Percentiles rank a stretch among this genome's conserved stretches.
Conservation (phyloP, 116 monocot species). For the Thalassia testudinum region DNA sequence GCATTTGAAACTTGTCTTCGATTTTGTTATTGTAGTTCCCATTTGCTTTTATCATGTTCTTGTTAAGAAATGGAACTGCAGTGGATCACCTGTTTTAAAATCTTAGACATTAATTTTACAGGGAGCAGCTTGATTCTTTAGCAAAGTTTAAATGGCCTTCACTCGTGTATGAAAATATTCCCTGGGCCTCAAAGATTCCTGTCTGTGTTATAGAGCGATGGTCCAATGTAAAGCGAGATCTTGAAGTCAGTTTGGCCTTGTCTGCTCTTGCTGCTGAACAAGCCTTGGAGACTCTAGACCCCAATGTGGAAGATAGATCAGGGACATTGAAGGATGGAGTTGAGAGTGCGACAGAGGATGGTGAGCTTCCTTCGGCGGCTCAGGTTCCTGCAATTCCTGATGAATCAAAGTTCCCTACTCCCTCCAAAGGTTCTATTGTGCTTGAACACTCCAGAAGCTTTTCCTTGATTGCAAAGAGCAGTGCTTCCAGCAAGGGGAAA, state of each 20-base stretch:
- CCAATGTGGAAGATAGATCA: slow-evolving; percentile 42
- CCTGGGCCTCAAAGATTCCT: slow-evolving; percentile 56
- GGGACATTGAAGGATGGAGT: slow-evolving; percentile 38
- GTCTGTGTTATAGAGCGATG: slow-evolving; percentile 56
- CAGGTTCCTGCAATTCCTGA: slow-evolving; percentile 13
- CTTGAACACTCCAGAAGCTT: slow-evolving; percentile 54
- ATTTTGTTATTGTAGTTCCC: neutral
- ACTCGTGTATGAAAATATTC: slow-evolving; percentile 42
- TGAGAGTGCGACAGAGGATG: slow-evolving; percentile 79
- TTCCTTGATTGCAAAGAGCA: slow-evolving; percentile 63
- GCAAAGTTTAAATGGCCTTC: slow-evolving; percentile 57
- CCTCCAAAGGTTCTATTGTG: slow-evolving; percentile 16
- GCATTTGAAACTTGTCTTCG: neutral
- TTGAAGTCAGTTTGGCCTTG: slow-evolving; percentile 10
- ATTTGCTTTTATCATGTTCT: neutral
- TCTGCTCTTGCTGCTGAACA: slow-evolving; percentile 18
- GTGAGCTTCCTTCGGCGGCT: slow-evolving; percentile 54
- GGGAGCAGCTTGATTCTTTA: slow-evolving; percentile 81
- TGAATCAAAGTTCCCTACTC: slow-evolving; percentile 13
- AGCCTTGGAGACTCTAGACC: slow-evolving; percentile 13
- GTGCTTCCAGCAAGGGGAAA: slow-evolving; percentile 41
- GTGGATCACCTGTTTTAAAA: neutral
- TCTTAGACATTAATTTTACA: slow-evolving; percentile 17
- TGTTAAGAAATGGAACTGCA: neutral
- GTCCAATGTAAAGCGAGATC: slow-evolving; percentile 12